Base-by-base conservation (phyloP, 2,329 filamentous ascomycete species). In the Exophiala lecanii-corni region DNA sequence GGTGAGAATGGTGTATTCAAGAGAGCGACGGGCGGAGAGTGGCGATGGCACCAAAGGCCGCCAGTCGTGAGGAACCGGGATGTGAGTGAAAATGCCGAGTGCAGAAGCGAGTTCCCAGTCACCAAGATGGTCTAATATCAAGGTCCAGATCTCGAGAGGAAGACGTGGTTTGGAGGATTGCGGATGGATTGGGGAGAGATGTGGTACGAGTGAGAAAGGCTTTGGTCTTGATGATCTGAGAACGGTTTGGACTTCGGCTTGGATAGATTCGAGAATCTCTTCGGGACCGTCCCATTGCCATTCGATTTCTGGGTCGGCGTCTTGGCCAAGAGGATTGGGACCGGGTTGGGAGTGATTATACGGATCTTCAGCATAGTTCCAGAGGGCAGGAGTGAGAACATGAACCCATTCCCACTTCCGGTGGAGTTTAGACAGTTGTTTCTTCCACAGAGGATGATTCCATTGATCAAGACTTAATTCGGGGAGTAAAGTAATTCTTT, bases 51-150 rank as follows among this genome's bases (percentile, higher is more conserved):
- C 74, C 20, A 83, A 78, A 40, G 69, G 68, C 50, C 77, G 74
- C 88, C 89, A 94, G 54, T 86, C 79, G 25, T 71, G 63, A 1
- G 91, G 89, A 48, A 82, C 78, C 1, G 79, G 75, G 4, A 95
- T 70, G 42, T 78, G 88, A 1, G 88, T 88, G 58, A 85, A 91
- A 33, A 96, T 78, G 43, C 85, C 82, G 4, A 96, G 71, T 1
- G 86, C 83, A 53, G 82, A 82, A 7, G 91, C 85, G 15, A 94
- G 72, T 65, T 96, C 91, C 91, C 91, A 97, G 62, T 97, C 91
- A 32, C 81, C 81, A 1, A 89, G 79, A 50, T 83, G 80, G 52
- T 94, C 86, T 32, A 96, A 79, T 36, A 97, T 84, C 44, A 91
- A 84, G 21, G 84, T 84, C 88, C 89, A 95, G 28, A 96, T 76